Conservation (phyloP, 2,329 filamentous ascomycete genomes). For the Alternaria postmessia region DNA sequence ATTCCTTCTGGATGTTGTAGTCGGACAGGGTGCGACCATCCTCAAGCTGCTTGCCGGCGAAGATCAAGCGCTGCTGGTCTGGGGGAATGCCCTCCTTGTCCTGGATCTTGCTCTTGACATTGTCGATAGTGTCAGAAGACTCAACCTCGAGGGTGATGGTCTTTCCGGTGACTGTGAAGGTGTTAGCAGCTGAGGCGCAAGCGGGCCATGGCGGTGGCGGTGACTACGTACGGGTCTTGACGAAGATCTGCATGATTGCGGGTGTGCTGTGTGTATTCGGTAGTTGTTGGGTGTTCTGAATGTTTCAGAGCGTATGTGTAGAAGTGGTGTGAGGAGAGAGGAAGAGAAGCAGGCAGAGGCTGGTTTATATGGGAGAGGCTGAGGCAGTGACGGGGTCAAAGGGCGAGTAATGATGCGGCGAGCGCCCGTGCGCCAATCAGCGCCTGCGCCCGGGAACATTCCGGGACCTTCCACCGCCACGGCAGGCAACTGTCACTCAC, state of each 20-base stretch:
- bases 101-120: constrained; percentile 96
- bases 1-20: constrained; percentile 93
- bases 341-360: constrained; percentile 26
- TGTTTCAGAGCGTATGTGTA: constrained; percentile 12
- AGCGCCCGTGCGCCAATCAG: constrained; percentile 44
- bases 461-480: constrained; percentile 32
- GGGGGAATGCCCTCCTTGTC: constrained; percentile 98
- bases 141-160: constrained; percentile 74
- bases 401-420: constrained; percentile 44
- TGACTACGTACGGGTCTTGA: constrained; percentile 83
- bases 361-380: constrained; percentile 44
- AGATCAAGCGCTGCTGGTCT: constrained; percentile 96
- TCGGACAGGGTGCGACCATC: constrained; percentile 90
- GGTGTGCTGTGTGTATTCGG: constrained; percentile 70
- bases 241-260: constrained; percentile 89
- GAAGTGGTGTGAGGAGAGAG: constrained; percentile 26
- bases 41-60: constrained; percentile 96
- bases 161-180: constrained; percentile 67
- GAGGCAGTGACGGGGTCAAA: constrained; percentile 44
- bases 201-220: constrained; percentile 29
- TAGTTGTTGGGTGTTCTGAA: constrained; percentile 14
- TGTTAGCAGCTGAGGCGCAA: constrained; percentile 44
- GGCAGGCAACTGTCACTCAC: constrained; percentile 14
- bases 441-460: constrained; percentile 42
- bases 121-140: constrained; percentile 89